phyloP scores from a whole-genome alignment of 73 alveolate species.

The Paramecium biaurelia region DNA sequence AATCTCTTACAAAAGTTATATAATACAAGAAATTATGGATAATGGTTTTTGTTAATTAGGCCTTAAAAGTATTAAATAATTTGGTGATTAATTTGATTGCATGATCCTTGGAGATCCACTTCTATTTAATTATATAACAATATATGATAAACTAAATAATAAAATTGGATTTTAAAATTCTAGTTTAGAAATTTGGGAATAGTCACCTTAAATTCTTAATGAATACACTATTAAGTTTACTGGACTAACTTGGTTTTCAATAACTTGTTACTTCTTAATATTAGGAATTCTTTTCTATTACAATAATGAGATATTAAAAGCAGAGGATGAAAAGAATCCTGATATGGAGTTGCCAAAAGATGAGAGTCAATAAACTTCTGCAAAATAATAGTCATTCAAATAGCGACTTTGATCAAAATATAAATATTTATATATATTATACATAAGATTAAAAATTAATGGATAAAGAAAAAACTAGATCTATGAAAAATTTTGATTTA shows the following conservation, averaged over 20 bases:
- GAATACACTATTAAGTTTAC: neutral
- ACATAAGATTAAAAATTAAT: too few relatives aligned
- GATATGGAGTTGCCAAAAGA: neutral
- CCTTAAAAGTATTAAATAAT: neutral
- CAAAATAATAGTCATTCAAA: too few relatives aligned
- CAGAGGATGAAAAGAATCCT: neutral
- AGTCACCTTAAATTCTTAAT: neutral
- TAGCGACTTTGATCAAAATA: neutral
- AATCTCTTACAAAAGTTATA: neutral
- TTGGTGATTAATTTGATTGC: neutral
- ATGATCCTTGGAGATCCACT: constrained; percentile 44
- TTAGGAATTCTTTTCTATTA: neutral
- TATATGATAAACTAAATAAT: constrained; percentile 11
- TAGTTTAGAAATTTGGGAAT: neutral
- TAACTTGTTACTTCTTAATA: neutral
- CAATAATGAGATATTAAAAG: neutral
- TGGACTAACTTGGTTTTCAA: neutral
- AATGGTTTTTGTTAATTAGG: neutral
- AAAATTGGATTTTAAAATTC: constrained; percentile 38
- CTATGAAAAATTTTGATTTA: neutral
- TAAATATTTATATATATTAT: too few relatives aligned
- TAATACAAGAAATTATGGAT: neutral
- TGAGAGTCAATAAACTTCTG: neutral
- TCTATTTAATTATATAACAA: neutral
- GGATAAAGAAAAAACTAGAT: neutral